A percentile compares a stretch with the other conserved stretches of the same genome.
These are phyloP conservation scores for Trichophyton rubrum DNA, from an alignment of 2,329 filamentous ascomycete genomes.

Conservation along the genomic window DNA sequence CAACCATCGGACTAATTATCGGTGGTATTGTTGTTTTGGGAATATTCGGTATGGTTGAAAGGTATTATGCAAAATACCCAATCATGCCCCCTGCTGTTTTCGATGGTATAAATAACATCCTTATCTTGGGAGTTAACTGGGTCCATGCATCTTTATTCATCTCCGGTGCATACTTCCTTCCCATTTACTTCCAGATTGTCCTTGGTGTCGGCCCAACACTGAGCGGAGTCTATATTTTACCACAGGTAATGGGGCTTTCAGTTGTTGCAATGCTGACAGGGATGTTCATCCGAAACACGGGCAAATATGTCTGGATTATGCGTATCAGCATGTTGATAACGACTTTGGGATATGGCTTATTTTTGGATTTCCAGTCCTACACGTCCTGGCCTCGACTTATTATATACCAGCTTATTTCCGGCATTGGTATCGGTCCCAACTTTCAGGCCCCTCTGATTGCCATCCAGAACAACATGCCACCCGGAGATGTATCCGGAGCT, in stretches of 20 bases:
- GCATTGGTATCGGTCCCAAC: constrained; percentile 50
- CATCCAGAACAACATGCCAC: constrained; percentile 50
- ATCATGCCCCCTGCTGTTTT: constrained; percentile 67
- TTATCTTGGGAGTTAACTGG: constrained; percentile 54
- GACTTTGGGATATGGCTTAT: constrained; percentile 53
- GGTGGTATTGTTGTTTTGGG: constrained; percentile 54
- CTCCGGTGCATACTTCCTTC: constrained; percentile 64
- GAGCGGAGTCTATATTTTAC: constrained; percentile 62
- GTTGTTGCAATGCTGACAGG: constrained; percentile 48
- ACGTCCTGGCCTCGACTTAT: constrained; percentile 41
- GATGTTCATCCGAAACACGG: constrained; percentile 62
- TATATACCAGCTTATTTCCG: constrained; percentile 47
- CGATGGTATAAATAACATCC: constrained; percentile 50
- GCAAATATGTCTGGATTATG: constrained; percentile 52
- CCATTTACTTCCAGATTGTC: constrained; percentile 72
- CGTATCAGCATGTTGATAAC: constrained; percentile 46
- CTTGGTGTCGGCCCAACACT: constrained; percentile 55
- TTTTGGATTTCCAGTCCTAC: constrained; percentile 45
- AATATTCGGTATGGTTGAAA: constrained; percentile 62
- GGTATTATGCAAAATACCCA: constrained; percentile 60
- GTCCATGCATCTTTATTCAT: constrained; percentile 69
- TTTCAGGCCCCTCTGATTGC: constrained; percentile 52
- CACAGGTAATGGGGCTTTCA: constrained; percentile 56
- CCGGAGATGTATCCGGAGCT: constrained; percentile 49
- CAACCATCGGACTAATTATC: constrained; percentile 63